Conservation (phyloP, 2,329 filamentous ascomycete genomes). For the Daldinia sp. region DNA sequence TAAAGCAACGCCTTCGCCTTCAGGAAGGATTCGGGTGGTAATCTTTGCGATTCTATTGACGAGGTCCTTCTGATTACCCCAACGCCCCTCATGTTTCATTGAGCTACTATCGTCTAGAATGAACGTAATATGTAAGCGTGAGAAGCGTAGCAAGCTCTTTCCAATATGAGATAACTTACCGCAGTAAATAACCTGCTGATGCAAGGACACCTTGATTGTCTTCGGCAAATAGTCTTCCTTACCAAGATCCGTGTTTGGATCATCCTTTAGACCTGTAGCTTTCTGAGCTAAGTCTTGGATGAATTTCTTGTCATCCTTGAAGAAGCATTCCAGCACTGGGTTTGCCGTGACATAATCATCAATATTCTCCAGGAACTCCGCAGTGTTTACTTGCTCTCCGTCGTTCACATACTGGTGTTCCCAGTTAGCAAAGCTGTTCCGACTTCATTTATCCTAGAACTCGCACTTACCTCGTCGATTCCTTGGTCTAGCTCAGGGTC, state of each 20-base stretch:
- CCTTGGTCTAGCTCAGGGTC: too few relatives aligned
- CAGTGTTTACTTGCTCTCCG: too few relatives aligned
- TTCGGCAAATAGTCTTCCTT: background rate
- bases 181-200: background rate
- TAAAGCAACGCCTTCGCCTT: background rate
- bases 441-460: too few relatives aligned
- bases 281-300: too few relatives aligned
- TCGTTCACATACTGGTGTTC: too few relatives aligned
- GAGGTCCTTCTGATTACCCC: background rate
- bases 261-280: too few relatives aligned
- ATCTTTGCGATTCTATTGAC: background rate
- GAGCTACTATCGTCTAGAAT: background rate
- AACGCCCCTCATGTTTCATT: background rate
- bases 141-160: background rate
- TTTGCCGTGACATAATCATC: too few relatives aligned
- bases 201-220: background rate
- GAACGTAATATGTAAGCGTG: background rate
- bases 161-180: background rate
- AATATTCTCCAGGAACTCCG: too few relatives aligned
- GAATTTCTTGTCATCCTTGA: too few relatives aligned
- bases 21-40: background rate
- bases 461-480: too few relatives aligned
- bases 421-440: too few relatives aligned
- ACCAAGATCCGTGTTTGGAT: background rate
- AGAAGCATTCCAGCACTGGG: too few relatives aligned